Evolutionary conservation across 192 early-diverging fungal genomes (phyloP).

Genomic region (Backusella sp.): DNA sequence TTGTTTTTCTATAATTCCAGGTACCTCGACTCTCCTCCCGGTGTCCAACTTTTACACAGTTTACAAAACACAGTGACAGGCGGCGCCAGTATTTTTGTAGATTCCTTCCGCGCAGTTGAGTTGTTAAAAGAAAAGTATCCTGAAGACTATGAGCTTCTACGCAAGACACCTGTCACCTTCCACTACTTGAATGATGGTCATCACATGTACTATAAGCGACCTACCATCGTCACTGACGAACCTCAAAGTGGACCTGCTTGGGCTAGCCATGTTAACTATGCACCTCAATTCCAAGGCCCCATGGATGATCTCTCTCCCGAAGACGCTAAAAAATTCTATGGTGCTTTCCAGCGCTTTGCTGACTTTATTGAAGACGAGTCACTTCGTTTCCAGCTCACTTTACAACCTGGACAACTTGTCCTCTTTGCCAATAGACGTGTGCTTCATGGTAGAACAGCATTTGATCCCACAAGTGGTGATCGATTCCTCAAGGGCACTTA

Average conservation of each 20-base stretch:
- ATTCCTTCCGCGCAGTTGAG: conserved; percentile 68
- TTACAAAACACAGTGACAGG: conserved; percentile 76
- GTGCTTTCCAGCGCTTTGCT: conserved; percentile 61
- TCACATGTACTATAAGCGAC: conserved; percentile 66
- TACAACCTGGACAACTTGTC: conserved; percentile 67
- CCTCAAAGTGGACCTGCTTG: conserved; percentile 33
- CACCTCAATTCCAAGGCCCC: conserved; percentile 86
- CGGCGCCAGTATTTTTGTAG: conserved; percentile 73
- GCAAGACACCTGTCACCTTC: conserved; percentile 65
- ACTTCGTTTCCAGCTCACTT: conserved; percentile 54
- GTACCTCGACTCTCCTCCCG: conserved; percentile 80
- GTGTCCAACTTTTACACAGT: conserved; percentile 76
- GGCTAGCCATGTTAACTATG: conserved; percentile 65
- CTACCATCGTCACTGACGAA: conserved; percentile 58
- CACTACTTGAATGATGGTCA: conserved; percentile 81
- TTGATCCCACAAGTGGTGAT: conserved; percentile 70
- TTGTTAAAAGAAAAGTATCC: conserved; percentile 55
- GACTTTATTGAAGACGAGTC: conserved; percentile 54
- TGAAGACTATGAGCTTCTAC: conserved; percentile 58
- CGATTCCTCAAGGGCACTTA: conserved; percentile 75
- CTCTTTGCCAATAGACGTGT: conserved; percentile 81
- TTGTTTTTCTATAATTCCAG: conserved; percentile 32
- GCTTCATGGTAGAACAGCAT: conserved; percentile 72
- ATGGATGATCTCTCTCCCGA: conserved; percentile 44
- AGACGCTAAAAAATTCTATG: conserved; percentile 57